Base-by-base conservation (phyloP, 2,329 filamentous ascomycete genomes). In the Thielaviopsis ethacetica region DNA sequence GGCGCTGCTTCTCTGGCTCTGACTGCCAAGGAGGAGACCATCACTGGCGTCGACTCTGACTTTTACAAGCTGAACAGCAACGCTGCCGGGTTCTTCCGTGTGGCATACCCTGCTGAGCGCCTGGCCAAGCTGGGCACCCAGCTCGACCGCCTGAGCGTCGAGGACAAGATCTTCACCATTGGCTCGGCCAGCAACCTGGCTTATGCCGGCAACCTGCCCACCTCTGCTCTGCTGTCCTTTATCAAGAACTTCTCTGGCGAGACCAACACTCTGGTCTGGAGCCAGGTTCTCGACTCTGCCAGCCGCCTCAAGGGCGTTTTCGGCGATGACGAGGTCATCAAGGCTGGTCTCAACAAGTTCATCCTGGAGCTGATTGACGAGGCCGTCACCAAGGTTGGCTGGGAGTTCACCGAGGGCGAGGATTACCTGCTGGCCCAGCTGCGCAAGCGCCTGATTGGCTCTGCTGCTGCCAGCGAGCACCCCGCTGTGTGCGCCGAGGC, bases 31-130 rank as follows among this genome's bases (percentile, higher is more conserved):
- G 79, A 87, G 65, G 84, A 89, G 59, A 90, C 82, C 13, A 80
- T 97, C 60, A 77, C 79, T 54, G 84, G 85, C 62, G 75, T 95
- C 60, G 81, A 89, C 64, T 79, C 85, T 53, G 79, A 81, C 47
- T 96, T 95, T 70, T 98, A 97, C 75, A 94, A 95, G 74, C 77
- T 98, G 66, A 98, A 98, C 75, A 83, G 85, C 62, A 83, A 91
- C 59, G 86, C 91, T 61, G 90, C 85, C 56, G 91, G 90, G 26
- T 96, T 82, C 68, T 97, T 94, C 73, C 82, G 91, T 62, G 93
- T 91, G 54, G 95, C 95, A 72, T 95, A 97, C 68, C 89, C 93
- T 5, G 83, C 88, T n/a, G 77, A 82, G 63, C 83, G 91, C 54
- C 79, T 98, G 49, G 81, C 80, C 47, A 89, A 89, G 72, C 82